phyloP scores from a whole-genome alignment of 179 eudicot genomes.

The Gypsophila paniculata region DNA sequence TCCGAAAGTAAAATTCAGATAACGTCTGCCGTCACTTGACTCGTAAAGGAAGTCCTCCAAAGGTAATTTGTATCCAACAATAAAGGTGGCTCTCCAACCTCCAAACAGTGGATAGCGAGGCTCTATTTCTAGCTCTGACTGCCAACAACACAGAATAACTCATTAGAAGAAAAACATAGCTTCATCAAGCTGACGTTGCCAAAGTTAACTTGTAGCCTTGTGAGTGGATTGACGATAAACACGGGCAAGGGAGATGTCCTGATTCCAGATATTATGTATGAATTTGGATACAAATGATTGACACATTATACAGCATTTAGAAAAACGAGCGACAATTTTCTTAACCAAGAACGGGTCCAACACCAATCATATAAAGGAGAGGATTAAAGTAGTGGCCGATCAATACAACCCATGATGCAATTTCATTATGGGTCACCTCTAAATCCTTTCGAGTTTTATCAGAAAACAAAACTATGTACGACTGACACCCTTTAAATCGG shows the following conservation, averaged over 20 bases:
- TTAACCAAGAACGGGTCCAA: not conserved
- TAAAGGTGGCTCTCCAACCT: conserved; percentile 92
- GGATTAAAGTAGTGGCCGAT: not conserved
- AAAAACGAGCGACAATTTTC: not conserved
- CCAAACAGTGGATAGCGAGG: conserved; percentile 97
- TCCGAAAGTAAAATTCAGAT: conserved; percentile 84
- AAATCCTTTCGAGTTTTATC: too few species aligned
- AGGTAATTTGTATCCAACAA: conserved; percentile 84
- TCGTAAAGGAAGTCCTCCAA: conserved; percentile 83
- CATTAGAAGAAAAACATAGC: not conserved
- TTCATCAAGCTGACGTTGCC: not conserved
- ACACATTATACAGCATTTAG: not conserved
- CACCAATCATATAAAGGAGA: too few species aligned
- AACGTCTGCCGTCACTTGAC: conserved; percentile 74
- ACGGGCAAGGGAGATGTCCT: not conserved
- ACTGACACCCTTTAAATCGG: too few species aligned
- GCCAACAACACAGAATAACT: conserved; percentile 29
- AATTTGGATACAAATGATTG: not conserved
- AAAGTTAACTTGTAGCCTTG: not conserved
- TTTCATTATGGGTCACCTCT: too few species aligned
- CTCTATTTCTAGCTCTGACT: conserved; percentile 89
- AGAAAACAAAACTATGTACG: too few species aligned
- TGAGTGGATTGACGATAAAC: not conserved
- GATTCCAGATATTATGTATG: too few species aligned
- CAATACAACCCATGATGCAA: too few species aligned